These are phyloP conservation scores for Begonia peltatifolia DNA, from an alignment of 306 rosid genomes.

Conservation along the genomic window DNA sequence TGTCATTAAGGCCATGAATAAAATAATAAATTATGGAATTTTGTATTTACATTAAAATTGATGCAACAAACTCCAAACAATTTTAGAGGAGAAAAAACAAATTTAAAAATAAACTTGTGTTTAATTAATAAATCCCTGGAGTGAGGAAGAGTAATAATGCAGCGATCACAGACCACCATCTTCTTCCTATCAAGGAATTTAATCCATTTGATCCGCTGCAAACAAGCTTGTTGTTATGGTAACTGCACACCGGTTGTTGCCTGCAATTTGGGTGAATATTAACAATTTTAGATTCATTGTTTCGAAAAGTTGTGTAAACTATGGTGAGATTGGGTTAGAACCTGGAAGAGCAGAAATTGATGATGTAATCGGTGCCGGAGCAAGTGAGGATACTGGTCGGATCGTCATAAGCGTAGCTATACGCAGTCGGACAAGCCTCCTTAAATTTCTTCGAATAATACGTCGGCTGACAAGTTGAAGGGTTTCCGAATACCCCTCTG, in stretches of 20 bases:
- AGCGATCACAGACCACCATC: slow-evolving; percentile 16
- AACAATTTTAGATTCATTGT: no score
- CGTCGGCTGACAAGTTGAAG: slow-evolving; percentile 49
- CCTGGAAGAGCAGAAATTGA: slow-evolving; percentile 76
- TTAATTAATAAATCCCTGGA: slow-evolving; percentile 11
- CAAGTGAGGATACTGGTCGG: slow-evolving; percentile 72
- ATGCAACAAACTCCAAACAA: no score
- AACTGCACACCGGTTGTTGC: slow-evolving; percentile 47
- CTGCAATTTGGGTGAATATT: slow-evolving; percentile 16
- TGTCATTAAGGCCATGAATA: no score
- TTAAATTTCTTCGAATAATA: slow-evolving; percentile 71
- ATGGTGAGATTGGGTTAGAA: not conserved
- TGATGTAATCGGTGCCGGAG: slow-evolving; percentile 44
- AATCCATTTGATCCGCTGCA: slow-evolving; percentile 55
- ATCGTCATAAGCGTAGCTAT: slow-evolving; percentile 89
- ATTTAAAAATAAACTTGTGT: not conserved
- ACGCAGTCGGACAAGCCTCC: slow-evolving; percentile 68
- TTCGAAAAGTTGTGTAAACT: no score
- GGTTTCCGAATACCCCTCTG: slow-evolving; percentile 53
- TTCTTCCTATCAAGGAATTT: slow-evolving; percentile 21
- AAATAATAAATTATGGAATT: no score
- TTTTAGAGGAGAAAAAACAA: no score
- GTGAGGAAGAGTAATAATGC: no score
- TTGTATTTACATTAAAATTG: no score
- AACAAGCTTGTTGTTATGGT: slow-evolving; percentile 37